These are phyloP conservation scores for Debaryomyces tyrocola DNA, from an alignment of 805 yeast species.

Conservation along the genomic window DNA sequence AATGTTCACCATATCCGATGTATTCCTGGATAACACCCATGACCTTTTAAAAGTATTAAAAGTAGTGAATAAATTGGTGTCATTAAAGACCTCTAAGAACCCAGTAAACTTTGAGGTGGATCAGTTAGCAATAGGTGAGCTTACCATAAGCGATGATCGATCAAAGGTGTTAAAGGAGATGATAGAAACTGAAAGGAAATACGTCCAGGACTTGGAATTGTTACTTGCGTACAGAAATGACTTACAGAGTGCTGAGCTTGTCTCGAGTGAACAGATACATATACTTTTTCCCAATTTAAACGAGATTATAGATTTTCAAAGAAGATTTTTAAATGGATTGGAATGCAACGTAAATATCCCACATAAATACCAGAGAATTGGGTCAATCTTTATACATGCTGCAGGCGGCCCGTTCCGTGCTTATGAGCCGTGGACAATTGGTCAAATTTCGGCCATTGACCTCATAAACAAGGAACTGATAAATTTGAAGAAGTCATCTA, in stretches of 20 bases:
- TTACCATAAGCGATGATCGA: slow-evolving; percentile 51
- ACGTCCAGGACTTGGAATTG: slow-evolving; percentile 85
- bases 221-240: slow-evolving; percentile 68
- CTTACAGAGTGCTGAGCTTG: slow-evolving; percentile 59
- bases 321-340: slow-evolving; percentile 81
- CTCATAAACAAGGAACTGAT: slow-evolving; percentile 64
- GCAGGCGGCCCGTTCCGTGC: slow-evolving; percentile 76
- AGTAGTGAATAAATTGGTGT: slow-evolving; percentile 59
- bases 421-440: slow-evolving; percentile 93
- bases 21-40: slow-evolving; percentile 77
- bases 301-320: slow-evolving; percentile 86
- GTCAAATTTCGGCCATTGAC: slow-evolving; percentile 84
- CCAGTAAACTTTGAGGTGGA: slow-evolving; percentile 6
- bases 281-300: slow-evolving; percentile 80
- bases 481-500: slow-evolving; percentile 53
- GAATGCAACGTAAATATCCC: slow-evolving; percentile 85
- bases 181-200: slow-evolving; percentile 87
- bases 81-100: slow-evolving; percentile 24
- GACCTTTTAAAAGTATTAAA: slow-evolving; percentile 73
- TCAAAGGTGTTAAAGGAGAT: slow-evolving; percentile 82
- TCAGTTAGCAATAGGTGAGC: slow-evolving; percentile 17
- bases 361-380: slow-evolving; percentile 76
- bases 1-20: slow-evolving; percentile 86
- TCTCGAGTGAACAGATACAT: slow-evolving; percentile 79
- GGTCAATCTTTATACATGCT: slow-evolving; percentile 83